phyloP scores from a whole-genome alignment of 2,329 filamentous ascomycete species.

The Lithohypha guttulata region DNA sequence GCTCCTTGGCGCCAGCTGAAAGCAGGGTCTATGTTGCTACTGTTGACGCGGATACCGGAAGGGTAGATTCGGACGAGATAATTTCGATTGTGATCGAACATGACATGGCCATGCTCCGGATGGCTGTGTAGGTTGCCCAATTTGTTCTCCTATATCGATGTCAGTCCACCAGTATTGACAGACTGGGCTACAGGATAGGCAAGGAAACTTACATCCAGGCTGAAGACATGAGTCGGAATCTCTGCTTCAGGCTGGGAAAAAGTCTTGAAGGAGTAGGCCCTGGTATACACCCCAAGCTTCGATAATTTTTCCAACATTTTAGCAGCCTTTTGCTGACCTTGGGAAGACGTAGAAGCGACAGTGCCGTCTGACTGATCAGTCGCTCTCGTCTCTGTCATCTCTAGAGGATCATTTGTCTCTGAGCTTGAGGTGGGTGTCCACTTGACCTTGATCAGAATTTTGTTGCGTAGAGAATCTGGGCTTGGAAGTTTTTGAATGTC shows the following conservation, averaged over 20 bases:
- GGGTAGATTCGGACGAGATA: slow-evolving; percentile 85
- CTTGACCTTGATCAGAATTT: slow-evolving; percentile 78
- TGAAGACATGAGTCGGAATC: slow-evolving; percentile 54
- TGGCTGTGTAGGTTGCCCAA: slow-evolving; percentile 53
- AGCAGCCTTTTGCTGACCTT: slow-evolving; percentile 35
- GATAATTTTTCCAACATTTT: slow-evolving; percentile 65
- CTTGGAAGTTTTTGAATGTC: slow-evolving; percentile 46
- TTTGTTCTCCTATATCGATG: no score
- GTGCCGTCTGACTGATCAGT: slow-evolving; percentile 23
- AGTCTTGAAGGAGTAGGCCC: slow-evolving; percentile 67
- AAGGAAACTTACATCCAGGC: slow-evolving; percentile 53
- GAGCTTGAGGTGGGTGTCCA: slow-evolving; percentile 41
- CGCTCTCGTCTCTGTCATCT: slow-evolving; percentile 29
- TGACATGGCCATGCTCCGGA: slow-evolving; percentile 40
- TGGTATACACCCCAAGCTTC: slow-evolving; percentile 71
- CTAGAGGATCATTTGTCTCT: slow-evolving; percentile 22
- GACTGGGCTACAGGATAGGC: no score
- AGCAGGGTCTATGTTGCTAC: slow-evolving; percentile 76
- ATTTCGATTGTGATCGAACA: slow-evolving; percentile 73
- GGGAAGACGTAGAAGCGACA: slow-evolving; percentile 2
- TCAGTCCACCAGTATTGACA: no score
- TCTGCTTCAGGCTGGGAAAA: slow-evolving; percentile 53
- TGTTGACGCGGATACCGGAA: slow-evolving; percentile 67
- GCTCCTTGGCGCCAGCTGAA: slow-evolving; percentile 81
- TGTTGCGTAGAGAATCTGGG: slow-evolving; percentile 60